phyloP scores from a whole-genome alignment of 345 rosid genomes.

The Firmiana major region DNA sequence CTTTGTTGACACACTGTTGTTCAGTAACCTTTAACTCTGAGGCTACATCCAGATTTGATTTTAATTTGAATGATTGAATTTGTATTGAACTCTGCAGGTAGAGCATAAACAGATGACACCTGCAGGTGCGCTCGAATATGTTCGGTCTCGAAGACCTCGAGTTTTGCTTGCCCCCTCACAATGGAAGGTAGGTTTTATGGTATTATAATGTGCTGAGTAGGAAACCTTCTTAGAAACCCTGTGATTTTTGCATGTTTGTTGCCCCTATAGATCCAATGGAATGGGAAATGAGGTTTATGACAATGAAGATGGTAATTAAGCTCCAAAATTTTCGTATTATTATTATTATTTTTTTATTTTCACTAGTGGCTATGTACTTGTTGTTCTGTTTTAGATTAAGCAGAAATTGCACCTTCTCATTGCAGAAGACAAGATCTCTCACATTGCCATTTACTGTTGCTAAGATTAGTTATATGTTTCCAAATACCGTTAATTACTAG shows the following conservation, averaged over 20 bases:
- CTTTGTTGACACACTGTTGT: background rate
- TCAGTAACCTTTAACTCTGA: background rate
- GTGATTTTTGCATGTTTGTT: background rate
- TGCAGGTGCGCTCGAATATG: constrained; percentile 47
- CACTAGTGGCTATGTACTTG: background rate
- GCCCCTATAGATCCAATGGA: background rate
- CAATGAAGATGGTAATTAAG: background rate
- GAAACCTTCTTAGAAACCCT: background rate
- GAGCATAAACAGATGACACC: constrained; percentile 57
- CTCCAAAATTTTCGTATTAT: background rate
- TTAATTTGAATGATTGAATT: constrained; percentile 12
- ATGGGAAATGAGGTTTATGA: background rate
- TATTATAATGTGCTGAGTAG: background rate
- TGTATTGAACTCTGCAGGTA: constrained; percentile 33
- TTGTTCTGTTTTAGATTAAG: background rate
- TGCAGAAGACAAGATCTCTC: background rate
- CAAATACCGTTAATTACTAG: background rate
- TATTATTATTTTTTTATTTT: background rate
- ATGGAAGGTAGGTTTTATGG: constrained; percentile 44
- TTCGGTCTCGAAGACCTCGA: constrained; percentile 59
- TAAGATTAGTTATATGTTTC: background rate
- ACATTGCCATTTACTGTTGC: background rate
- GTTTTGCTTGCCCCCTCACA: constrained; percentile 62
- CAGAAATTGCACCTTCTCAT: background rate
- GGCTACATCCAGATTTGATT: background rate